Percentiles rank a stretch among this genome's conserved stretches.
phyloP scores from a whole-genome alignment of 1,139 yeast genomes.

The Groenewaldozyma sp. region DNA sequence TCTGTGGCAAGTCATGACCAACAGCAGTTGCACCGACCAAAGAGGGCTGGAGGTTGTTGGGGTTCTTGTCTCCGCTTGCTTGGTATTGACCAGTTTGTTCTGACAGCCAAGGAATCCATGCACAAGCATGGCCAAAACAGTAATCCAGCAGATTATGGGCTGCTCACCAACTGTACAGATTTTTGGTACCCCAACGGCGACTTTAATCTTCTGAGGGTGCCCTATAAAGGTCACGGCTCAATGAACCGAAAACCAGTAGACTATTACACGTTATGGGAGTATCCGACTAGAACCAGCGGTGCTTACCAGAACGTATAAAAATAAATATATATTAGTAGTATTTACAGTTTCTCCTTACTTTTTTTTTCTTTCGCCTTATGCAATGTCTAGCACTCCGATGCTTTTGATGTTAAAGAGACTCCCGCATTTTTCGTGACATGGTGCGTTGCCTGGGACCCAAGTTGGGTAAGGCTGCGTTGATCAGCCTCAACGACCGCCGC shows the following conservation, averaged over 20 bases:
- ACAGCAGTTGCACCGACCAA: too few species aligned
- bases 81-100: conserved; percentile 33
- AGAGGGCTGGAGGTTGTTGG: conserved; percentile 15
- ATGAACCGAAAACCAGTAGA: conserved; percentile 30
- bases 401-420: conserved; percentile 6
- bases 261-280: conserved; percentile 29
- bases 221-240: conserved; percentile 23
- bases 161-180: conserved; percentile 30
- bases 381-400: conserved; percentile 4
- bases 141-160: conserved; percentile 31
- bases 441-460: conserved; percentile 10
- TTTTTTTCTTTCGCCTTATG: conserved; percentile 1
- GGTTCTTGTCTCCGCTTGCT: conserved; percentile 23
- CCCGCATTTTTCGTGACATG: conserved; percentile 14
- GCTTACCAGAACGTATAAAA: conserved; percentile 1
- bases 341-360: too few species aligned
- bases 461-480: conserved; percentile 4
- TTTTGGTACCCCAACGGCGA: conserved; percentile 31
- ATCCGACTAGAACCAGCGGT: conserved; percentile 16
- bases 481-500: conserved; percentile 7
- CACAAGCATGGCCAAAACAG: conserved; percentile 9
- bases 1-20: conserved; percentile 6
- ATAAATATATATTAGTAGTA: neutral
- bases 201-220: conserved; percentile 15
- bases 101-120: conserved; percentile 26